phyloP scores from a whole-genome alignment of 768 basidiomycete genomes.

The Amanita jacksonii region DNA sequence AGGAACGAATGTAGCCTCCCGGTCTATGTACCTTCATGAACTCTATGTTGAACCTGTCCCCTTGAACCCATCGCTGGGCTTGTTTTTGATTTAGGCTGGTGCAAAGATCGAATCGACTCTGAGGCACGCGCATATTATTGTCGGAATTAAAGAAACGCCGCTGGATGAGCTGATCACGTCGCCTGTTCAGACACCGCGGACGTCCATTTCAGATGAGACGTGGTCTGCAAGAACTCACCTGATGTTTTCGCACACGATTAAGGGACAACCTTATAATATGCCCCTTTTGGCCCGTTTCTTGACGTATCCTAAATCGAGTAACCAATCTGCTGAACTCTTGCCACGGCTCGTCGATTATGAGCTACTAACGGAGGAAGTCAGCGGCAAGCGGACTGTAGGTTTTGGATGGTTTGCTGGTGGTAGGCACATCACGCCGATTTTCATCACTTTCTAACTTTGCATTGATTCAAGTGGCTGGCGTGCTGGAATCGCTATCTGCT shows the following conservation, averaged over 20 bases:
- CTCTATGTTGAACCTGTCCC: constrained; percentile 1
- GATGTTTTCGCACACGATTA: constrained; percentile 90
- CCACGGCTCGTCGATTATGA: constrained; percentile 80
- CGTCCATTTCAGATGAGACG: constrained; percentile 7
- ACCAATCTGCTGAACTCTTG: constrained; percentile 11
- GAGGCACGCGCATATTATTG: constrained; percentile 56
- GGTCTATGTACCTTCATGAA: neutral
- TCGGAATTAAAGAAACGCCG: constrained; percentile 88
- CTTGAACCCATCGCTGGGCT: neutral
- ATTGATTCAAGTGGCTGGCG: constrained; percentile 56
- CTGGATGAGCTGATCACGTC: constrained; percentile 47
- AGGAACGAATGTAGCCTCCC: constrained; percentile 2
- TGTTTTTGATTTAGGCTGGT: constrained; percentile 58
- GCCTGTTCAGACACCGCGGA: constrained; percentile 20
- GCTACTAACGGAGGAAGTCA: constrained; percentile 44
- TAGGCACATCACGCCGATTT: constrained; percentile 21
- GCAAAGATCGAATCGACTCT: constrained; percentile 54
- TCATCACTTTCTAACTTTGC: neutral
- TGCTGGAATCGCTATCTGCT: constrained; percentile 69
- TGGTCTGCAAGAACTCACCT: constrained; percentile 53
- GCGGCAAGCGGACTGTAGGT: constrained; percentile 72
- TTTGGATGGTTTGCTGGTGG: constrained; percentile 94
- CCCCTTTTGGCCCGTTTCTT: constrained; percentile 63
- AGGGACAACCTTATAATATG: constrained; percentile 83
- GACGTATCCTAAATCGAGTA: constrained; percentile 11